Percentiles rank a stretch among this genome's conserved stretches.
phyloP scores from a whole-genome alignment of 2,329 filamentous ascomycete species.

The Graphium sp. region DNA sequence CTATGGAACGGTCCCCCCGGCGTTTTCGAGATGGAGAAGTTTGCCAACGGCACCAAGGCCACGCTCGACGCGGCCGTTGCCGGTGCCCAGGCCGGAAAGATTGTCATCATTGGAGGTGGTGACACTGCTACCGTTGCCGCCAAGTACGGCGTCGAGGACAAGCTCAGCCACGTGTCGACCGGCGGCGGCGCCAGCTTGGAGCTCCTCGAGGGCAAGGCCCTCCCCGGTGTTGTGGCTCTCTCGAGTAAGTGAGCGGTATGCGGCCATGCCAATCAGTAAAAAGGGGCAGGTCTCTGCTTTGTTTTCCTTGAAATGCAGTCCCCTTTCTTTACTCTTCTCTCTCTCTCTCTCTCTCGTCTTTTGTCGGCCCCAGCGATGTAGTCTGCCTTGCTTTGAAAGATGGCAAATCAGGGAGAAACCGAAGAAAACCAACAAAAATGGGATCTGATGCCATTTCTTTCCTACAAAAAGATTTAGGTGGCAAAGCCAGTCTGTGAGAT shows the following conservation, averaged over 20 bases:
- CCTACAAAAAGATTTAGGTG: no score
- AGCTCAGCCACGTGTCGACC: constrained; percentile 96
- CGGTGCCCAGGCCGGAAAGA: constrained; percentile 70
- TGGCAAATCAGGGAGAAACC: no score
- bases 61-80: constrained; percentile 79
- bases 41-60: constrained; percentile 80
- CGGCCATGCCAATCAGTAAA: no score
- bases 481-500: no score
- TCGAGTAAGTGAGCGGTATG: constrained; percentile 64
- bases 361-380: no score
- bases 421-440: no score
- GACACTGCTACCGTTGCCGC: constrained; percentile 96
- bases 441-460: no score
- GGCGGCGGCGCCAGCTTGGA: constrained; percentile 92
- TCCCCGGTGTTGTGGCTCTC: constrained; percentile 84
- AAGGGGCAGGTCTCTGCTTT: no score
- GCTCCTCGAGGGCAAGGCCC: constrained; percentile 92
- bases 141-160: constrained; percentile 91
- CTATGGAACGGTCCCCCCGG: constrained; percentile 97
- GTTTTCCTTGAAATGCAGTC: no score
- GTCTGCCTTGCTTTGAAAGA: no score
- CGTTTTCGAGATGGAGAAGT: constrained; percentile 94
- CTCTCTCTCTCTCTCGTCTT: no score
- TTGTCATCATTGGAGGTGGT: constrained; percentile 96
- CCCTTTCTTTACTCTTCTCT: no score